Conservation (phyloP, 257 asterid species). For the Orobanche coerulescens region DNA sequence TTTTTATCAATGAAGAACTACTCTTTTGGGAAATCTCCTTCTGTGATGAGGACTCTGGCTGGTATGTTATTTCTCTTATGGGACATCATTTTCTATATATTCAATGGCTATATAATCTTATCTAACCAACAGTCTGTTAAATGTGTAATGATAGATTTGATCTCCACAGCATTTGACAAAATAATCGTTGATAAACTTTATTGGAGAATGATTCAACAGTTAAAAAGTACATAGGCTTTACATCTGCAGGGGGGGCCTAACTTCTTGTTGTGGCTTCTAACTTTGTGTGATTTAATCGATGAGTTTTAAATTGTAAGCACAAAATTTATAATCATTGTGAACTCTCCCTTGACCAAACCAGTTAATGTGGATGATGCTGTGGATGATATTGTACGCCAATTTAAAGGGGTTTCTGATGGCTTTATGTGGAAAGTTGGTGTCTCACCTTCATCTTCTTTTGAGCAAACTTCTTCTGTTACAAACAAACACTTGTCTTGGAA, state of each 20-base stretch:
- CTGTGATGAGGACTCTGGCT: conserved; percentile 88
- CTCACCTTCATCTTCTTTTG: conserved; percentile 46
- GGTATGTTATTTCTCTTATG: conserved; percentile 46
- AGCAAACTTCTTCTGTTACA: conserved; percentile 37
- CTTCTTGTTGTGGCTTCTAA: conserved; percentile 4
- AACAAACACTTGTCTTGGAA: conserved; percentile 59
- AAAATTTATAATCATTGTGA: background rate
- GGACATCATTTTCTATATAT: conserved; percentile 10
- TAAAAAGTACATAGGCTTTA: background rate
- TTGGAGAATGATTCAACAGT: background rate
- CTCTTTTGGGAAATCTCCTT: conserved; percentile 90
- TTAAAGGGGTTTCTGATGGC: conserved; percentile 96
- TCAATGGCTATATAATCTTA: conserved; percentile 14
- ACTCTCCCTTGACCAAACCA: conserved; percentile 28
- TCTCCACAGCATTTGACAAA: background rate
- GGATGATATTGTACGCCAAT: conserved; percentile 97
- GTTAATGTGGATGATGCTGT: conserved; percentile 98
- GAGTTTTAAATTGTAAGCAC: background rate
- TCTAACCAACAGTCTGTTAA: conserved; percentile 10
- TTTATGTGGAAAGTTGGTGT: conserved; percentile 61
- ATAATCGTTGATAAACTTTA: background rate
- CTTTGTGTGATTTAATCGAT: background rate
- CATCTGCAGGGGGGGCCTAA: background rate
- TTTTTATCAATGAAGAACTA: conserved; percentile 62
- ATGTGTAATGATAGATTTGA: background rate